Evolutionary conservation across 148 eudicot genomes (phyloP), one percentile per base, ranked within the genome.

Genomic region (Pouteria glomerata): DNA sequence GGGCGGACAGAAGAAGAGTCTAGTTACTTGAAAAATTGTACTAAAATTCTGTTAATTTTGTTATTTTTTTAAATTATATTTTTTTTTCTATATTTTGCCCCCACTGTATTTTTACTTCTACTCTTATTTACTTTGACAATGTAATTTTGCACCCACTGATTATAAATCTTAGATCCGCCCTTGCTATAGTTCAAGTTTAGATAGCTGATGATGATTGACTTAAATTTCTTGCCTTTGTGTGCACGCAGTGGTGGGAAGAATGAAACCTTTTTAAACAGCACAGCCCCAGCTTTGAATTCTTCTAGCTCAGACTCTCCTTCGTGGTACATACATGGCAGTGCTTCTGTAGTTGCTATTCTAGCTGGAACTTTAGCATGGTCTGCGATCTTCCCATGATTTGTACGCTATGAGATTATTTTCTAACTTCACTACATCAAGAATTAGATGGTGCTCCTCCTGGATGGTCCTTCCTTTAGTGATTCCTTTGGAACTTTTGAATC

Each of bases 261-360:
- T 47, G 87, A 79, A 41, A 78, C 82, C 29, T 68, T 83, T 57
- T 61, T 76, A 62, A 89, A 89, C 70, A 60, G 78, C 63, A 82
- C 84, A 45, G 85, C 80, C 57, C 83, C 91, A n/a, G 71, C 87
- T 57, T 79, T 85, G 80, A 78, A 78, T 69, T 79, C 91, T 10
- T 77, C 78, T 63, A 81, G 79, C 79, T 82, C 89, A 3, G 76
- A 50, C 42, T 77, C 82, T 71, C 67, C 73, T 15, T 50, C 65
- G 10, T 64, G 24, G 51, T 27, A 35, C 63, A 27, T 51, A 18
- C 55, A 71, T 12, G 58, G 64, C 21, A 31, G 58, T 52, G 73
- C 74, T 31, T 79, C 70, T 52, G n/a, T 57, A 2, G 66, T 63
- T 55, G 19, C 29, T 37, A 21, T 57, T 23, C 44, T 59, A 41